Base-by-base conservation (phyloP, 331 rosid genomes). In the Saraca asoca region DNA sequence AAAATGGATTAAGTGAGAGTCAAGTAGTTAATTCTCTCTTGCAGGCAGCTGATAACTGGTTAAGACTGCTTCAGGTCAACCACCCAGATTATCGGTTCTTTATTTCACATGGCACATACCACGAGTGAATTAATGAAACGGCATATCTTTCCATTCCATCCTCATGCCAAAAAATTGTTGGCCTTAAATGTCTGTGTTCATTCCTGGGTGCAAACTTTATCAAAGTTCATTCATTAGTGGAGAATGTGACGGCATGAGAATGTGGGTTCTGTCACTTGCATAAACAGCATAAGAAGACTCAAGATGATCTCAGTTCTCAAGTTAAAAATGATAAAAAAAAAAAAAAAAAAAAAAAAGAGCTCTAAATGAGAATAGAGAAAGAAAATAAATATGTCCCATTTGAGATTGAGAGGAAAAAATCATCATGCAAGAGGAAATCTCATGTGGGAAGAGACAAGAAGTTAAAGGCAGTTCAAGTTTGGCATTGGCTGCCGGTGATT, bases 31-130 rank as follows among this genome's bases (percentile, higher is more conserved):
- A 79, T 75, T 86, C 78, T 62, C 87, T 84, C 69, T 67, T 73
- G 75, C 82, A 82, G 66, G 87, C 79, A 45, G 89, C 96, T 3
- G 87, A 75, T 33, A 82, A 81, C n/a, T 84, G 96, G 96, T 80
- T 89, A 16, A 77, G 82, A 68, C 31, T 16, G 64, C 87, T 9
- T 75, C 85, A 77, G 61, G 96, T 84, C 76, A 77, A 78, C 39
- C 96, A 86, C 62, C 94, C 96, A 0, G 91, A 86, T 77, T 84
- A 72, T 83, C 78, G 69, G 81, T 89, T 89, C 82, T 92, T 87
- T 16, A 57, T 77, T 20, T 84, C 88, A 0, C 94, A 81, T n/a
- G 81, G 87, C 51, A 52, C 54, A 24, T 77, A 68, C 82, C 78
- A 51, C 74, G 77, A 84, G 79, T 81, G 87, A 85, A 79, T 72